Evolutionary conservation across 495 filamentous ascomycete species (phyloP), one percentile per base, ranked within the genome.

Genomic region (Poronia punctata): DNA sequence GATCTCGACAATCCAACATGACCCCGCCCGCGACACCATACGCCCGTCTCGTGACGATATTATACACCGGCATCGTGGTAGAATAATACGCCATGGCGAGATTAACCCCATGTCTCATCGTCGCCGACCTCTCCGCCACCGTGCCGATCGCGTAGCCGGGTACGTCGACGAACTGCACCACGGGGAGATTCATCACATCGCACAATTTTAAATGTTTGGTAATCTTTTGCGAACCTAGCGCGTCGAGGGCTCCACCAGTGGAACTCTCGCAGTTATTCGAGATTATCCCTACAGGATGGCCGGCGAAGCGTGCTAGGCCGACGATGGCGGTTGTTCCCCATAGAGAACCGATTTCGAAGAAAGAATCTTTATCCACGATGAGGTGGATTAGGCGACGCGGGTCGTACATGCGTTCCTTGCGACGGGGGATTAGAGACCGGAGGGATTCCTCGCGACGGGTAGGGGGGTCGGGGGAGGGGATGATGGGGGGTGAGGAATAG

Each of bases 61-160:
- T 74, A 57, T 79, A 82, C 3, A 82, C 62, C 0, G 78, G 78
- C 19, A 62, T 69, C 4, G 76, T 80, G 8, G 76, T 80, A 7
- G 67, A 65, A 49, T 67, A 78, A 49, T 82, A 80, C 0, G 75
- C 64, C 32, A 74, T 74, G 22, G 72, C 74, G 3, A 80, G 64
- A 19, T 73, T 68, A 9, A 80, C 62, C 4, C 77, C 78, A 61
- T 76, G 76, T 16, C 76, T 66, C 78, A 82, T 82, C 0, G 75
- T 79, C 11, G 75, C 76, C 1, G 70, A 73, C 15, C 75, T 60
- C 50, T 82, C 78, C 4, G 78, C 76, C 0, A 74, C 66, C 0
- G 76, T 80, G 14, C 77, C 76, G 39, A 82, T 75, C 3, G 76
- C 74, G 38, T 80, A 82, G 3, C 78, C 76, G 12, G 77, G 70